Evolutionary conservation across 169 alveolate genomes (phyloP), one percentile per base, ranked within the genome.

Genomic region (Plasmodium ovale): DNA sequence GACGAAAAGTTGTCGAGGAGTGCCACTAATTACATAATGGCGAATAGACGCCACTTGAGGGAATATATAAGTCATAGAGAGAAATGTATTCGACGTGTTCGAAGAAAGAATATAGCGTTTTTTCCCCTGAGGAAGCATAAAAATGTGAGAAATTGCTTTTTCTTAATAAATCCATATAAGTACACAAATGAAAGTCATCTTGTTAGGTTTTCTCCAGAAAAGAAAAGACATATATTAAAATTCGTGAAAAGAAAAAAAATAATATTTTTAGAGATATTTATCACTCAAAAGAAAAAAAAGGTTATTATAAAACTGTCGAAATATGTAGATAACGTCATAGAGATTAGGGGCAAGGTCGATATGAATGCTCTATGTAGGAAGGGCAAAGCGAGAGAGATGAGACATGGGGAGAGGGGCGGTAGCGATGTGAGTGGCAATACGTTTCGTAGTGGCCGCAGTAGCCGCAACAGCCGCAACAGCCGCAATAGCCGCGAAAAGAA

Each of bases 71-170:
- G 65, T 1, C 9, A 23, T 4, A 79, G 65, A 16, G 12, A 51
- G 7, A 47, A 68, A n/a, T n/a, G 12, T 0, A 25, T 79, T 56
- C 58, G 89, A 5, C 33, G n/a, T n/a, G 23, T 79, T 49, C 25
- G 59, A 33, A 35, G 58, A 23, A 79, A 79, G 21, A 79, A 62
- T 39, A 33, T 79, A 3, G 23, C 1, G 0, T 31, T 47, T 19
- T 79, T 79, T n/a, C 82, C 89, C 5, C 29, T 79, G 29, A 9
- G 89, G 25, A 79, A 79, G 29, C 62, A 79, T 58, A 79, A 79
- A 23, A 53, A 62, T 33, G 27, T 79, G 0, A 79, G 33, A 68
- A 67, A 79, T n/a, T 64, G 44, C 19, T 79, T 79, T 56, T 56
- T 62, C 1, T 12, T 79, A 35, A 27, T 79, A 10, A 49, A 65